A percentile compares a stretch with the other conserved stretches of the same genome.
phyloP scores from a whole-genome alignment of 176 grass and related monocot species.

The Triticum urartu region DNA sequence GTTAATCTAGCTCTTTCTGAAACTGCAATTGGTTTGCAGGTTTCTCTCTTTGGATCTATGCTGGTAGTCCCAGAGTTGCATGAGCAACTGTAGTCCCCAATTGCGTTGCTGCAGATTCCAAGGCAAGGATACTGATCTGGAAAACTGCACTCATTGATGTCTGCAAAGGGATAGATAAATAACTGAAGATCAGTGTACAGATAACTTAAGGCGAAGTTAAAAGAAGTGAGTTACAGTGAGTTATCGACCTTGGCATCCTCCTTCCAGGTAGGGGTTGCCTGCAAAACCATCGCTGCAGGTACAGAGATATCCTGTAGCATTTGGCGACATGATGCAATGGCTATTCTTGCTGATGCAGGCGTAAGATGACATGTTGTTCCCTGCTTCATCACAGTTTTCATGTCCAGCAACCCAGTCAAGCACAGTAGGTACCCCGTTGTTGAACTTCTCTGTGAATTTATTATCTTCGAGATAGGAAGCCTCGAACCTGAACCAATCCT shows the following conservation, averaged over 20 bases:
- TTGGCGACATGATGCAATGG: constrained; percentile 10
- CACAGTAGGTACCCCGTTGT: constrained; percentile 13
- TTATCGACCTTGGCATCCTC: constrained; percentile 37
- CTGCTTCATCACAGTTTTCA: neutral
- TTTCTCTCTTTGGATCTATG: constrained; percentile 4
- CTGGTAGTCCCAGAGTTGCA: neutral
- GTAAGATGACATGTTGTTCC: neutral
- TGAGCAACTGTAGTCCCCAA: constrained; percentile 4
- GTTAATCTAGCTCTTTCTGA: constrained; percentile 32
- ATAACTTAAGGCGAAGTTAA: neutral
- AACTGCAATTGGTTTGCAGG: neutral
- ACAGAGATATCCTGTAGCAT: constrained; percentile 37
- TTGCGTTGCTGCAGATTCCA: neutral
- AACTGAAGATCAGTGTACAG: neutral
- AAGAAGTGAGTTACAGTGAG: neutral
- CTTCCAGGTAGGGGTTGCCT: constrained; percentile 37
- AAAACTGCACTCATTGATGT: constrained; percentile 4
- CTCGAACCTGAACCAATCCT: constrained; percentile 37
- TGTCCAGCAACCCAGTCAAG: constrained; percentile 40
- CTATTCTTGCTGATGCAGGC: constrained; percentile 32
- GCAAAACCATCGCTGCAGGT: neutral
- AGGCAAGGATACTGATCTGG: constrained; percentile 10
- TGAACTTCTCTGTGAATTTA: constrained; percentile 22
- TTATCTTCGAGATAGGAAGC: constrained; percentile 14
- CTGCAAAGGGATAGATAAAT: neutral